Percentiles rank a stretch among this genome's conserved stretches.
Evolutionary conservation across 768 basidiomycete species (phyloP).

Genomic region (Galerina marginata): DNA sequence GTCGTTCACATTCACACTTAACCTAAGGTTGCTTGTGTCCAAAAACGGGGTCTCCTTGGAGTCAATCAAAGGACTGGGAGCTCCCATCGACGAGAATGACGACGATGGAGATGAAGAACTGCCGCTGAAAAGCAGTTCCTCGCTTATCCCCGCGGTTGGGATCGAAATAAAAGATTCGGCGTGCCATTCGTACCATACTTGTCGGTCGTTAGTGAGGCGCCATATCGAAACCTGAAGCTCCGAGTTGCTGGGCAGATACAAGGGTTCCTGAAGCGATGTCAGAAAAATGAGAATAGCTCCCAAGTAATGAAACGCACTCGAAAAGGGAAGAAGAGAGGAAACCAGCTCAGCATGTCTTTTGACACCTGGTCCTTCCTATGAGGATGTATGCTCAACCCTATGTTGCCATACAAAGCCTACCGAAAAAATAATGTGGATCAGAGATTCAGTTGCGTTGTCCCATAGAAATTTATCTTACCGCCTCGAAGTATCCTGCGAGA

Average conservation of each 20-base stretch:
- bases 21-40: constrained; percentile 19
- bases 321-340: constrained; percentile 96
- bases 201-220: constrained; percentile 87
- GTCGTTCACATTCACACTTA: constrained; percentile 13
- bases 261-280: constrained; percentile 67
- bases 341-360: constrained; percentile 99
- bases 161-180: constrained; percentile 90
- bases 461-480: constrained; percentile 40
- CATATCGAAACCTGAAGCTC: constrained; percentile 94
- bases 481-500: constrained; percentile 96
- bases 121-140: constrained; percentile 30
- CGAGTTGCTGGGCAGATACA: constrained; percentile 91
- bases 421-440: constrained; percentile 8
- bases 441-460: background rate
- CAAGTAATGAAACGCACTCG: constrained; percentile 56
- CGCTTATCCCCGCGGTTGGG: constrained; percentile 38
- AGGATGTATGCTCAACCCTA: constrained; percentile 94
- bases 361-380: constrained; percentile 84
- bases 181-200: constrained; percentile 99
- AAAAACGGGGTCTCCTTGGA: constrained; percentile 50
- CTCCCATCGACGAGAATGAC: constrained; percentile 30
- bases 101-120: constrained; percentile 23
- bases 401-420: constrained; percentile 78
- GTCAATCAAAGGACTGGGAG: constrained; percentile 76
- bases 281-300: constrained; percentile 4